Conservation (phyloP, 1,139 yeast species). For the Oligophagozyma castellii region DNA sequence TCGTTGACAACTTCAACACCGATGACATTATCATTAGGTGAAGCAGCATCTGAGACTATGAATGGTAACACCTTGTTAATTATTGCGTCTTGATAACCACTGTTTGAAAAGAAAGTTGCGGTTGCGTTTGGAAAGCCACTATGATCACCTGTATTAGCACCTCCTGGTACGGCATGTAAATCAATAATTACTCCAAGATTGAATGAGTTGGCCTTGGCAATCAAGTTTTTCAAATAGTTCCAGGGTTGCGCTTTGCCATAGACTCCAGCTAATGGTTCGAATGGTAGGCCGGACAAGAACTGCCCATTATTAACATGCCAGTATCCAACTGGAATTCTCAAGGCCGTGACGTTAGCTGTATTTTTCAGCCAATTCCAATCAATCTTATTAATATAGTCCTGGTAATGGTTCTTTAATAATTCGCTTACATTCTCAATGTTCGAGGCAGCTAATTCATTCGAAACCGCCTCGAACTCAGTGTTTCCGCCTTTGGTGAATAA, state of each 20-base stretch:
- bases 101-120: constrained; percentile 38
- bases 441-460: constrained; percentile 30
- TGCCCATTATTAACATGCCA: constrained; percentile 67
- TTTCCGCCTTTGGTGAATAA: constrained; percentile 29
- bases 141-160: constrained; percentile 77
- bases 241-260: constrained; percentile 51
- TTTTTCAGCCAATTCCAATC: constrained; percentile 71
- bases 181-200: constrained; percentile 69
- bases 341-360: constrained; percentile 52
- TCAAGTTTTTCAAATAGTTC: constrained; percentile 32
- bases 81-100: constrained; percentile 26
- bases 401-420: constrained; percentile 58
- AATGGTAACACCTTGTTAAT: constrained; percentile 42
- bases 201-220: constrained; percentile 20
- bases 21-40: constrained; percentile 47
- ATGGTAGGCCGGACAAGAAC: constrained; percentile 44
- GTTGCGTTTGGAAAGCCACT: constrained; percentile 61
- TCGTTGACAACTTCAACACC: constrained; percentile 84
- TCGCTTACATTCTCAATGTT: constrained; percentile 45
- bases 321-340: constrained; percentile 81
- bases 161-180: constrained; percentile 81
- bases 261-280: constrained; percentile 38
- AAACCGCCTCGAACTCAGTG: constrained; percentile 68
- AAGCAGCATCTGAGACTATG: constrained; percentile 52
- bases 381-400: constrained; percentile 35